Evolutionary conservation across 2,329 filamentous ascomycete species (phyloP), one percentile per base, ranked within the genome.

Genomic region (Aulographum hederae): DNA sequence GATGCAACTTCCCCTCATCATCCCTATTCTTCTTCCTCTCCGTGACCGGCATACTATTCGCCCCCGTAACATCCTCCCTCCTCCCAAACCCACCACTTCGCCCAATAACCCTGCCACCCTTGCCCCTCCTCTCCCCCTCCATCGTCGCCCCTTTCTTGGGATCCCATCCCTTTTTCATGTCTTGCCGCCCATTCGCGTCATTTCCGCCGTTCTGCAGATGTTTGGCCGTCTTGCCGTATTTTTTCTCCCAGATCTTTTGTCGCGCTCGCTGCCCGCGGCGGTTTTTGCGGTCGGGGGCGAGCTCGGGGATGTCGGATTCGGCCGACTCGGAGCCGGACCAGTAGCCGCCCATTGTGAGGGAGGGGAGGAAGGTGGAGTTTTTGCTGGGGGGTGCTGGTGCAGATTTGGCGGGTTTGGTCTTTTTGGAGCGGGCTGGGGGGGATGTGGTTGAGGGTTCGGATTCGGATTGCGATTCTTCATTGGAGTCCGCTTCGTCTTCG

Each of bases 191-290:
- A 23, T 47, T 46, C 21, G 46, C 46, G 31, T 47, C 41, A 28
- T 47, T 43, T 21, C 45, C 40, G 36, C 56, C 44, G 8, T 61
- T 59, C 27, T 73, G 50, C 3, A 73, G 30, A 44, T 84, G 78
- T 41, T 73, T 78, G 2, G 80, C 81, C 38, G 67, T 63, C 11
- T 64, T 60, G 31, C 78, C 78, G 48, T 65, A 86, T 47, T 85
- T 86, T 56, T 80, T 75, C 57, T 86, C 79, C 60, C 73, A 78
- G 36, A 89, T 77, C 16, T 73, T 69, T 46, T 79, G 77, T 6
- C 80, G 69, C n/a, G 76, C 78, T 27, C 73, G 67, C 53, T 91
- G 80, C 3, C 80, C 80, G 29, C 71, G 64, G 15, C 78, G 65
- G 44, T 86, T 85, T 53, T 84, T 85, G 42, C 70, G 69, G 0